phyloP scores from a whole-genome alignment of 1,284 basidiomycete genomes.

The Xerocomus nothofagi region DNA sequence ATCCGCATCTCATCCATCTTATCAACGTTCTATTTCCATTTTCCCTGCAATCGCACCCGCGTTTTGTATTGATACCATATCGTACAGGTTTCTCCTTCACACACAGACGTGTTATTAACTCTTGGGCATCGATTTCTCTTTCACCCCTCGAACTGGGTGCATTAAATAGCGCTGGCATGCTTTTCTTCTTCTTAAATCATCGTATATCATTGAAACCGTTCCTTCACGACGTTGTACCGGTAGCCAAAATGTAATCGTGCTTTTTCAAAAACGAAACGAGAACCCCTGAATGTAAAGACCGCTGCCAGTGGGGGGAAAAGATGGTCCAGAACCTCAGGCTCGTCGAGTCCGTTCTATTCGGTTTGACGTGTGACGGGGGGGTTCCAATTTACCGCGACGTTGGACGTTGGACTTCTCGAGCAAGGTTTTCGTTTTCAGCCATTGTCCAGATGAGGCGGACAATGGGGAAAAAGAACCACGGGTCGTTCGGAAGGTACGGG shows the following conservation, averaged over 20 bases:
- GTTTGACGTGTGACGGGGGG: too few relatives aligned
- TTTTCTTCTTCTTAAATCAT: neutral
- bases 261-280: too few relatives aligned
- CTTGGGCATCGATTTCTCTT: neutral
- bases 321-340: too few relatives aligned
- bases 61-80: constrained; percentile 3
- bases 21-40: neutral
- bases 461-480: too few relatives aligned
- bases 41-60: neutral
- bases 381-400: too few relatives aligned
- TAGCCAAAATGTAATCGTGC: constrained; percentile 3
- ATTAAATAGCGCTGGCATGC: constrained; percentile 15
- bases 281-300: too few relatives aligned
- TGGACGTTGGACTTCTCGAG: too few relatives aligned
- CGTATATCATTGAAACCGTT: neutral
- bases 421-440: too few relatives aligned
- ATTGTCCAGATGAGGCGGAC: too few relatives aligned
- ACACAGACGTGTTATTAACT: neutral
- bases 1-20: neutral
- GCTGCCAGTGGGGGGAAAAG: neutral
- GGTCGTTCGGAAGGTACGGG: too few relatives aligned
- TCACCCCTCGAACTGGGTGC: constrained; percentile 8
- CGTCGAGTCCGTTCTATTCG: too few relatives aligned
- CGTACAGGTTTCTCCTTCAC: constrained; percentile 2
- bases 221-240: constrained; percentile 5